Evolutionary conservation across 2,329 filamentous ascomycete species (phyloP).

Genomic region (Podosphaera aphanis): DNA sequence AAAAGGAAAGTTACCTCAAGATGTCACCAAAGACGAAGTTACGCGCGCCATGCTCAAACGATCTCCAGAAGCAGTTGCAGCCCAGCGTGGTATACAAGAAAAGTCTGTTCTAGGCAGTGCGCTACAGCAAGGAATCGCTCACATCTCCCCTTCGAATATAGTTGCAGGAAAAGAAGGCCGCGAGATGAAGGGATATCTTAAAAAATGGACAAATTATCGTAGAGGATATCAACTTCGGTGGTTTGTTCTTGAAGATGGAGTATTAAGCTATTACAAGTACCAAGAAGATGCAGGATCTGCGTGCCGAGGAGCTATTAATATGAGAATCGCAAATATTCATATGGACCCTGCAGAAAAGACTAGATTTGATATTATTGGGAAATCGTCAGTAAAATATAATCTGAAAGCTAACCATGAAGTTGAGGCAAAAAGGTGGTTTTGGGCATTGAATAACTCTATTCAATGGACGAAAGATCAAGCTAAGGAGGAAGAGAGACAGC

Average conservation of each 20-base stretch:
- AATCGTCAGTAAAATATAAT: conserved; percentile 96
- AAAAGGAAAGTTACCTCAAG: conserved; percentile 85
- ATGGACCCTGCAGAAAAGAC: conserved; percentile 97
- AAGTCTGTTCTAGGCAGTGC: conserved; percentile 76
- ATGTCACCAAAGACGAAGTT: conserved; percentile 83
- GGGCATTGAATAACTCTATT: conserved; percentile 95
- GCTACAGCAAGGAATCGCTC: conserved; percentile 26
- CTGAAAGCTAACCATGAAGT: conserved; percentile 95
- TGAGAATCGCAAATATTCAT: conserved; percentile 81
- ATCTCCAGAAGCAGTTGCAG: conserved; percentile 80
- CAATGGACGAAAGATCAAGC: conserved; percentile 91
- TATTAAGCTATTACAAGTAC: conserved; percentile 96
- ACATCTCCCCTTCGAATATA: conserved; percentile 31
- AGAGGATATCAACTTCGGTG: conserved; percentile 89
- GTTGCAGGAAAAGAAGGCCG: conserved; percentile 63
- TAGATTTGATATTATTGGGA: conserved; percentile 91
- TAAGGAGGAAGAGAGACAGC: conserved; percentile 63
- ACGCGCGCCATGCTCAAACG: conserved; percentile 76
- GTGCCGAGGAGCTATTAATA: conserved; percentile 93
- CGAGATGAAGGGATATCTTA: conserved; percentile 96
- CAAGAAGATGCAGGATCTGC: conserved; percentile 93
- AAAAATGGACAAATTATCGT: conserved; percentile 99
- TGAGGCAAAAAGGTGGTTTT: conserved; percentile 96
- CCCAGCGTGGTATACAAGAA: conserved; percentile 87
- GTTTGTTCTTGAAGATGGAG: conserved; percentile 95